phyloP scores from a whole-genome alignment of 257 asterid genomes.

The Jacaranda mimosifolia region DNA sequence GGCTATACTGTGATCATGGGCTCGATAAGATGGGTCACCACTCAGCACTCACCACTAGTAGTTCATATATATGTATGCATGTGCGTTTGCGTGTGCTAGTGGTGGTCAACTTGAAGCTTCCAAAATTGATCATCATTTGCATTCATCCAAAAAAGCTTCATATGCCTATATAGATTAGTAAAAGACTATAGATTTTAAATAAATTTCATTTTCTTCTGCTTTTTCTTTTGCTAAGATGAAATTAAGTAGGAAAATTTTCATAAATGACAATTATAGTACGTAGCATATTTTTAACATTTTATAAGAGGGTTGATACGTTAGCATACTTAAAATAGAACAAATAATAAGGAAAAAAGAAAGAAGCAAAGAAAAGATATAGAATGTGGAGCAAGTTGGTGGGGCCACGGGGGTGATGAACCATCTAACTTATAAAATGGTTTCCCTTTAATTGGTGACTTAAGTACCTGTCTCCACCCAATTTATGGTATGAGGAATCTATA shows the following conservation, averaged over 20 bases:
- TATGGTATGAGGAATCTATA: slow-evolving; percentile 1
- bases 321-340: neutral
- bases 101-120: no score
- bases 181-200: no score
- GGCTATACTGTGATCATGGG: neutral
- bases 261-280: no score
- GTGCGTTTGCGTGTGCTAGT: neutral
- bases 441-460: slow-evolving; percentile 2
- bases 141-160: no score
- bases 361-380: neutral
- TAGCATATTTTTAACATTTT: no score
- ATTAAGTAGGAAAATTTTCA: no score
- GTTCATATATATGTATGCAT: no score
- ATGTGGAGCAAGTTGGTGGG: neutral
- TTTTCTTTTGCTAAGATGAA: no score
- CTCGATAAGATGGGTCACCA: neutral
- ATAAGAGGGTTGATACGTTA: neutral
- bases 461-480: neutral
- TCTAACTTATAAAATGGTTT: neutral
- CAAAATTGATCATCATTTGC: no score
- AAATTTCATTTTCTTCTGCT: no score
- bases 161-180: no score
- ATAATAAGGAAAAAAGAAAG: neutral
- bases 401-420: neutral
- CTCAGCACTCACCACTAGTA: no score